Evolutionary conservation across 176 grass and related monocot genomes (phyloP).

Genomic region (Pontederia paniculata): DNA sequence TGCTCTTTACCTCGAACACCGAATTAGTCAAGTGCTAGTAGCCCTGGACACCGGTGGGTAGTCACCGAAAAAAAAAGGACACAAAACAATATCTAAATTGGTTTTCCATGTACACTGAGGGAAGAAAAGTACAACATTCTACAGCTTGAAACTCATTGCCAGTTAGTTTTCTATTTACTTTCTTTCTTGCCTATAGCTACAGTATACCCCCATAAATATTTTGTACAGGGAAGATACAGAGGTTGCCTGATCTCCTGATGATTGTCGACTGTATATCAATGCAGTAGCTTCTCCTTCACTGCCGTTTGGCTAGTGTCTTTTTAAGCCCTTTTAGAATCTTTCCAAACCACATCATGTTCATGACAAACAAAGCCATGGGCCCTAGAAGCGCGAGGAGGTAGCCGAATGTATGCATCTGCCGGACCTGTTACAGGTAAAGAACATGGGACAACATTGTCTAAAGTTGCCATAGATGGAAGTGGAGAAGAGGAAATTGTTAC

Average conservation of each 20-base stretch:
- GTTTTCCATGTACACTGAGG: too few species aligned
- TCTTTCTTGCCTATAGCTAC: background rate
- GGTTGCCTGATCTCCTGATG: too few species aligned
- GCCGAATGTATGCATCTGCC: conserved; percentile 65
- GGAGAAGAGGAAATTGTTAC: conserved; percentile 25
- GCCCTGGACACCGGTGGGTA: too few species aligned
- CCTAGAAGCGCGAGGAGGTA: conserved; percentile 45
- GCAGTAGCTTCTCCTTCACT: conserved; percentile 14
- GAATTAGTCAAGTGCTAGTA: too few species aligned
- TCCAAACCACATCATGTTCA: conserved; percentile 85
- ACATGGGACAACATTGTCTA: background rate
- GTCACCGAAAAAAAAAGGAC: too few species aligned
- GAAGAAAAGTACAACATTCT: background rate
- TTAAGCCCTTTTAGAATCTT: conserved; percentile 85
- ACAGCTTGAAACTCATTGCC: background rate
- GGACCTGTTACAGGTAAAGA: conserved; percentile 33
- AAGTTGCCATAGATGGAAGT: background rate
- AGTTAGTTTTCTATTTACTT: background rate
- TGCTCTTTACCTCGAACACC: too few species aligned
- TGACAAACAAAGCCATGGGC: conserved; percentile 56
- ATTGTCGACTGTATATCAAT: background rate
- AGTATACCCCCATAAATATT: background rate
- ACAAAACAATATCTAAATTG: too few species aligned
- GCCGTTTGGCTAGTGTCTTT: conserved; percentile 64
- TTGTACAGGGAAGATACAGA: too few species aligned